Evolutionary conservation across 805 yeast genomes (phyloP).

Genomic region (Komagataella pseudopastoris): DNA sequence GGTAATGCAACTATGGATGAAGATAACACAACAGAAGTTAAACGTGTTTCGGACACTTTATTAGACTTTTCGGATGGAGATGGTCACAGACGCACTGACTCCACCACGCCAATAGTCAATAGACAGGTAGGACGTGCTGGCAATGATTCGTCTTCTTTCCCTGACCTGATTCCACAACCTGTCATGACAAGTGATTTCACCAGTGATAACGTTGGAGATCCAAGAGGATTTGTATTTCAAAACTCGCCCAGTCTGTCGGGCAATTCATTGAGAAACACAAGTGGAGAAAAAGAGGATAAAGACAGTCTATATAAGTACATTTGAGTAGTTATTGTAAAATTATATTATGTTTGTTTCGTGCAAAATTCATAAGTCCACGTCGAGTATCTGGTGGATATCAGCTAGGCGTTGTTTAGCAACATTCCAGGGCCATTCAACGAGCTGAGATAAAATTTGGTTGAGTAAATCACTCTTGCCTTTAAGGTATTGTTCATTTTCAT

Average conservation of each 20-base stretch:
- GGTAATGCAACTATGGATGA: background rate
- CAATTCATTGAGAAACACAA: background rate
- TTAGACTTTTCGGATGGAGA: background rate
- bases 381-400: background rate
- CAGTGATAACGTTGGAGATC: background rate
- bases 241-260: slow-evolving; percentile 1
- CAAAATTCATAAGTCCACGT: background rate
- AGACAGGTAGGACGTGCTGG: background rate
- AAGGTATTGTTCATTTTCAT: background rate
- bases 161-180: background rate
- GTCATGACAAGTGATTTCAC: background rate
- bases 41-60: slow-evolving; percentile 4
- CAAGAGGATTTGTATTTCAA: slow-evolving; percentile 1
- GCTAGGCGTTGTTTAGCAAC: background rate
- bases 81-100: slow-evolving; percentile 6
- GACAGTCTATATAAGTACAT: background rate
- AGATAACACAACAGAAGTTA: slow-evolving; percentile 5
- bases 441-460: background rate
- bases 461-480: background rate
- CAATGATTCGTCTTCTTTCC: background rate
- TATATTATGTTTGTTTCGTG: background rate
- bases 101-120: slow-evolving; percentile 6
- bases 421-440: background rate
- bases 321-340: background rate
- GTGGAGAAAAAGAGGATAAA: background rate